These are phyloP conservation scores for Parathielavia appendiculata DNA, from an alignment of 495 filamentous ascomycete genomes.

Conservation along the genomic window DNA sequence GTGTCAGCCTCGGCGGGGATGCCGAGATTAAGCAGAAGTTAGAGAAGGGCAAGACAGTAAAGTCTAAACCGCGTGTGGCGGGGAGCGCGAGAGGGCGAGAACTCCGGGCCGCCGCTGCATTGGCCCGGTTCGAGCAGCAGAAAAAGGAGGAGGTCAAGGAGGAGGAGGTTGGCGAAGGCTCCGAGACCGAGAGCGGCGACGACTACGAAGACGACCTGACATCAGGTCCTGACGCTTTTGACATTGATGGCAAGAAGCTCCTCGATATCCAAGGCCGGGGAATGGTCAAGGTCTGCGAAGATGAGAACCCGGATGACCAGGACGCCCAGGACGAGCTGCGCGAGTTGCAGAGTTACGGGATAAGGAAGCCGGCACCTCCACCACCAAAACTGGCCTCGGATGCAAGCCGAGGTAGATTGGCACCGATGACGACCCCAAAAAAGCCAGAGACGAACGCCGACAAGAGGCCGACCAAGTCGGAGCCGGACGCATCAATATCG, in stretches of 20 bases:
- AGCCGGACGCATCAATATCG: not conserved
- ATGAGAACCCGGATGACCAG: slow-evolving; percentile 57
- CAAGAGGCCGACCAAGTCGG: not conserved
- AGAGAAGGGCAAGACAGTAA: slow-evolving; percentile 56
- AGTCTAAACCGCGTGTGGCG: slow-evolving; percentile 65
- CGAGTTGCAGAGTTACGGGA: slow-evolving; percentile 43
- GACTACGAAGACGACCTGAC: slow-evolving; percentile 38
- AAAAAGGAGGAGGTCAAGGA: slow-evolving; percentile 39
- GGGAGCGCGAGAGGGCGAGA: slow-evolving; percentile 65
- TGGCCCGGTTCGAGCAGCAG: slow-evolving; percentile 63
- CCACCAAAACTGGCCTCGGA: not conserved
- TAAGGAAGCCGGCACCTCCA: not conserved
- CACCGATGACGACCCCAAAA: not conserved
- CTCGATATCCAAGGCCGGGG: slow-evolving; percentile 55
- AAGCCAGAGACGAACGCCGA: not conserved
- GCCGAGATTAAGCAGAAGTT: slow-evolving; percentile 55
- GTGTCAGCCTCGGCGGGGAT: slow-evolving; percentile 62
- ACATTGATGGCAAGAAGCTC: slow-evolving; percentile 55
- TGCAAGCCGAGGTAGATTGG: not conserved
- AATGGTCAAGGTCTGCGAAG: slow-evolving; percentile 66
- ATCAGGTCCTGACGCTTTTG: slow-evolving; percentile 38
- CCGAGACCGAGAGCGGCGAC: slow-evolving; percentile 35
- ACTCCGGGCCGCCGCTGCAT: slow-evolving; percentile 66
- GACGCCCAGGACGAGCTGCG: slow-evolving; percentile 57
- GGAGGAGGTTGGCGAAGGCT: slow-evolving; percentile 31